A percentile compares a stretch with the other conserved stretches of the same genome.
Evolutionary conservation across 23 red algal species (phyloP).

Genomic region (Gracilaria vermiculophylla): DNA sequence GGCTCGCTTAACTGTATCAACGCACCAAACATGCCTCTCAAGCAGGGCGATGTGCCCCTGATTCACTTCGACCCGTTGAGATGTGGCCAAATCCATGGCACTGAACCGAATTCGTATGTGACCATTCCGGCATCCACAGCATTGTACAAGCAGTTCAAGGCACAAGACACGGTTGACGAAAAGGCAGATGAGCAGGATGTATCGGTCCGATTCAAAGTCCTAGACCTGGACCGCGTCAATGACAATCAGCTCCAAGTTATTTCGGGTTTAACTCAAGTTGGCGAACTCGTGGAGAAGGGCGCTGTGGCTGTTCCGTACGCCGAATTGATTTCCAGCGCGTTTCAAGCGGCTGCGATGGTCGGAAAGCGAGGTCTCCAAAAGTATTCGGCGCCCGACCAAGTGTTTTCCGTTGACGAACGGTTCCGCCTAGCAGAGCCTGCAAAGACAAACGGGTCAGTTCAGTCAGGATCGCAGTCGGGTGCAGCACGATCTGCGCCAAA

Average conservation of each 20-base stretch:
- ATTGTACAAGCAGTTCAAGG: conserved; percentile 3
- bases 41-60: background rate
- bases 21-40: background rate
- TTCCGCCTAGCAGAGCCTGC: background rate
- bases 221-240: conserved; percentile 7
- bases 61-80: conserved; percentile 16
- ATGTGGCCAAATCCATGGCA: background rate
- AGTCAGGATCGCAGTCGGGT: background rate
- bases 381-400: conserved; percentile 5
- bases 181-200: background rate
- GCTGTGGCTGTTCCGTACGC: conserved; percentile 2
- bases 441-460: background rate
- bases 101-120: conserved; percentile 2
- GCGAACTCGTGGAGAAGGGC: background rate
- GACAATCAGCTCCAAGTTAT: conserved; percentile 3
- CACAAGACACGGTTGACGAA: background rate
- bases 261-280: conserved; percentile 9
- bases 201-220: background rate
- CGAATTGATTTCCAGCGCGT: background rate
- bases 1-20: background rate
- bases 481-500: too few relatives aligned
- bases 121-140: conserved; percentile 13
- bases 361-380: conserved; percentile 18
- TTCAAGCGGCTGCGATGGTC: background rate
- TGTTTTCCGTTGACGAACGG: conserved; percentile 1